Conservation (phyloP, 352 stramenopile genomes). For the Phytophthora pistaciae region DNA sequence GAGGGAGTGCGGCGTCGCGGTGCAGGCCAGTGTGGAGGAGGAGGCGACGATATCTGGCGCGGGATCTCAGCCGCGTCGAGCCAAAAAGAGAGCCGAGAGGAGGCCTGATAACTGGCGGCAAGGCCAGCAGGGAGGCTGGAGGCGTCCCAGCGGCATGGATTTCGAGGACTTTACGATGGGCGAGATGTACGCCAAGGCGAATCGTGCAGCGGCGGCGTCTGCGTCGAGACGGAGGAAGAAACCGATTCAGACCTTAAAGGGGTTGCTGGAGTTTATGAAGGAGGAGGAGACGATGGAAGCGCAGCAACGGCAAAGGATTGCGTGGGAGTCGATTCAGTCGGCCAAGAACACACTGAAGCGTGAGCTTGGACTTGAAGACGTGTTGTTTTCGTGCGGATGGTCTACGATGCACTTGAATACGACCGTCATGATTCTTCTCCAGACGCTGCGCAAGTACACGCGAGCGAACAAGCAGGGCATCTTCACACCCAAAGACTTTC, state of each 20-base stretch:
- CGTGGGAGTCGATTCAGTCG: constrained; percentile 68
- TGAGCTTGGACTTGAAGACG: constrained; percentile 58
- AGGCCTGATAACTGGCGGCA: constrained; percentile 18
- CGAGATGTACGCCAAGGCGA: constrained; percentile 49
- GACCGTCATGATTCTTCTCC: constrained; percentile 64
- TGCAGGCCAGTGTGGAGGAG: constrained; percentile 22
- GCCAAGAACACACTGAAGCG: constrained; percentile 54
- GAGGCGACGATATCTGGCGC: not conserved
- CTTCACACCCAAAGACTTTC: constrained; percentile 47
- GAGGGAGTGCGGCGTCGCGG: constrained; percentile 53
- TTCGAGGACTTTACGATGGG: constrained; percentile 56
- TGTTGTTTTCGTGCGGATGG: constrained; percentile 66
- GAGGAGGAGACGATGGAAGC: constrained; percentile 41
- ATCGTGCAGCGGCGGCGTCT: constrained; percentile 23
- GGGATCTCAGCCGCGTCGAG: constrained; percentile 4
- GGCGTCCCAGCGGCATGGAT: constrained; percentile 51
- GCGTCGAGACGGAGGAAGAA: constrained; percentile 36
- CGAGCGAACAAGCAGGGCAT: constrained; percentile 44
- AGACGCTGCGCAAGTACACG: constrained; percentile 63
- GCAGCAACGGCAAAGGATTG: constrained; percentile 51
- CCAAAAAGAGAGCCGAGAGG: constrained; percentile 14
- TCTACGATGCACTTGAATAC: constrained; percentile 68
- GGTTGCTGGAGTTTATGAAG: constrained; percentile 52
- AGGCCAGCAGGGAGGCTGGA: constrained; percentile 11
- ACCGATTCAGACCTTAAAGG: constrained; percentile 47